Base-by-base conservation (phyloP, 2,329 filamentous ascomycete genomes). In the Emmonsia crescens region DNA sequence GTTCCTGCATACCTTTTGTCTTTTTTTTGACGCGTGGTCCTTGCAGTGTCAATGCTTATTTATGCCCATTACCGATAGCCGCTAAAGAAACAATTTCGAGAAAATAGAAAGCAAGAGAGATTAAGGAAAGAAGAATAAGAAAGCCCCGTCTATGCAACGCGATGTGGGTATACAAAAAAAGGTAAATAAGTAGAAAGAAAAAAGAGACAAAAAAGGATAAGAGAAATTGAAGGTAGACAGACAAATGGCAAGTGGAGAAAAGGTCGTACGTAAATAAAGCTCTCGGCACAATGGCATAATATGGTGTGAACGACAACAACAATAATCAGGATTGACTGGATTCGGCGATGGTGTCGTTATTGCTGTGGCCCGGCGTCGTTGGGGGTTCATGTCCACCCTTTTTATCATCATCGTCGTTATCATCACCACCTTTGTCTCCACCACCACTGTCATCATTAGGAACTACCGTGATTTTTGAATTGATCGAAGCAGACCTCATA, bases 401-500 rank as follows among this genome's bases (percentile, higher is more conserved):
- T 57, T 65, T 66, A 31, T 64, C 64, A 38, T 72, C 74, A 46
- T 72, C 42, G 42, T 73, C 69, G 57, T 27, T 57, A 52, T 49
- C 64, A 59, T 62, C 48, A 31, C 49, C 42, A 54, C 65, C 62
- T 44, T 67, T 42, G n/a, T 65, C 66, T 38, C 57, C 61, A 38
- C 64, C 65, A 19, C 64, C 66, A 27, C 64, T 64, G 36, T 72
- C 74, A 44, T 73, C 68, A 60, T 73, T 69, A 2, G 77, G 76
- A 8, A 72, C 65, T 1, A 78, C 73, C 44, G 71, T 74, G 55
- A 77, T 68, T 48, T 71, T 77, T 46, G 75, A 75, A 61, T 73
- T 77, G 63, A 79, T 66, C 70, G 78, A 69, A 2, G 81, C 80
- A n/a, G 78, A 82, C 67, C 80, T 77, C 49, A 77, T 76, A 19